Conservation (phyloP, 768 basidiomycete species). For the Kwoniella dejecticola region DNA sequence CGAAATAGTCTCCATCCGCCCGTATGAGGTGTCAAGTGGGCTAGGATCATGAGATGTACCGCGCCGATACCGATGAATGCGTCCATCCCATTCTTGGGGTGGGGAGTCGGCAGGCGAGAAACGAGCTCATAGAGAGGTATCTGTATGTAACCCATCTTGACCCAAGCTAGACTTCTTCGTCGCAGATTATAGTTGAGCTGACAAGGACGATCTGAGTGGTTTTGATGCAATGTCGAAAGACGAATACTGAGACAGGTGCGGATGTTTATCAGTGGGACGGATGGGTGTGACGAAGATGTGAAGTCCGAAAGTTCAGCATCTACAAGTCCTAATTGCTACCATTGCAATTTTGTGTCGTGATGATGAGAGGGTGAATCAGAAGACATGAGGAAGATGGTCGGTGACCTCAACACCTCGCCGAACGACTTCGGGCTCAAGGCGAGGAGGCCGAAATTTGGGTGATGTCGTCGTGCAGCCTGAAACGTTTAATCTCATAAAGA, state of each 20-base stretch:
- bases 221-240: too few relatives aligned
- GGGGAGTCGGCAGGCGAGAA: constrained; percentile 1
- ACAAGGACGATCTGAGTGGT: too few relatives aligned
- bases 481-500: not conserved
- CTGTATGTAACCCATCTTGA: not conserved
- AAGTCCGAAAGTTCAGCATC: too few relatives aligned
- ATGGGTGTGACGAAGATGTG: too few relatives aligned
- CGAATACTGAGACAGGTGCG: too few relatives aligned
- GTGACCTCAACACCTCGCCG: not conserved
- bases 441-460: not conserved
- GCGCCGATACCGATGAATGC: not conserved
- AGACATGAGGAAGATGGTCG: not conserved
- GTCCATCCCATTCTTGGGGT: not conserved
- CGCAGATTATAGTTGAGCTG: too few relatives aligned
- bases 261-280: too few relatives aligned
- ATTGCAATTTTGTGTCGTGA: too few relatives aligned
- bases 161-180: too few relatives aligned
- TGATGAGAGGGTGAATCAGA: not conserved
- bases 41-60: constrained; percentile 2
- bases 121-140: constrained; percentile 10
- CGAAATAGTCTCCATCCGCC: constrained; percentile 31
- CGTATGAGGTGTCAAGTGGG: constrained; percentile 29
- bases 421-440: not conserved
- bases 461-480: not conserved
- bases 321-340: too few relatives aligned